Evolutionary conservation across 208 protist genomes (phyloP), one percentile per base, ranked within the genome.

Genomic region (Leishmania tropica): DNA sequence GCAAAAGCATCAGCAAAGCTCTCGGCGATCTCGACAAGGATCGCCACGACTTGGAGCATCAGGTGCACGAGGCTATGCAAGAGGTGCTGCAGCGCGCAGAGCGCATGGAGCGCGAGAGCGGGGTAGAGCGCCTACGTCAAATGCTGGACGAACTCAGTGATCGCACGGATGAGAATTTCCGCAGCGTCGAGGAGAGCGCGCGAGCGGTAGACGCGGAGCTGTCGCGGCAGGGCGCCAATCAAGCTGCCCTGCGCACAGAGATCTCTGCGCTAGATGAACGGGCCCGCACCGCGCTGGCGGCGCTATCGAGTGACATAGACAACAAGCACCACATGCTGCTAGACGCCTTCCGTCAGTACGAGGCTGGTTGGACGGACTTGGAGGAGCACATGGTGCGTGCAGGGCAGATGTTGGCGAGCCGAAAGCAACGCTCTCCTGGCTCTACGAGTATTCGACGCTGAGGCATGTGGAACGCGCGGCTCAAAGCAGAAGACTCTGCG

Each of bases 111-210:
- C 78, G 84, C 17, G 83, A 90, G 62, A 90, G 75, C 65, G 87
- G 89, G 6, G 79, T 90, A 4, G 90, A 88, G 74, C 83, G 84
- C 37, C 85, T 97, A 48, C 86, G 86, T 1, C 84, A 90, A 35
- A 89, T 93, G 89, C 76, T 97, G 51, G 88, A 95, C 53, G 94
- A 95, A 40, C 83, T 97, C 31, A 94, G 85, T 79, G 92, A 93
- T 67, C 94, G 94, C 73, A 97, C 94, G 0, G 92, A 97, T 76
- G 90, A 93, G 45, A 97, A 97, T 85, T 97, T 97, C 74, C 83
- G 85, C 70, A 92, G 85, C 77, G 91, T 97, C 11, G 92, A 96
- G 82, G 87, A 94, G 60, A 97, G 91, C 68, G 90, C 94, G 17
- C 85, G 89, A 1, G 92, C 90, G 1, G 94, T 97, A 28, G 92